Percentiles rank a stretch among this genome's conserved stretches.
Evolutionary conservation across 805 yeast species (phyloP).

Genomic region (Candida manassasensis): DNA sequence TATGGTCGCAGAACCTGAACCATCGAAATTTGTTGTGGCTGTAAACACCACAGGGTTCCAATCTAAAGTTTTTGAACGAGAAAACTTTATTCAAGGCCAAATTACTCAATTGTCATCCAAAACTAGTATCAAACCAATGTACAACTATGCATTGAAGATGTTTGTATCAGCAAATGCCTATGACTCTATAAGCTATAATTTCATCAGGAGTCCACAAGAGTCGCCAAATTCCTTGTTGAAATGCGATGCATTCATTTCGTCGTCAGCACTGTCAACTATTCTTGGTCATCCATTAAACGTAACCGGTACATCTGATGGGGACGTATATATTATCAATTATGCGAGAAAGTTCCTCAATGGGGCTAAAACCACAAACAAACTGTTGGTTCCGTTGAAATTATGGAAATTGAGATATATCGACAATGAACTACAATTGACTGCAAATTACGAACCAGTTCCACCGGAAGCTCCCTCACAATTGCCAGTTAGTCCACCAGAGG

Average conservation of each 20-base stretch:
- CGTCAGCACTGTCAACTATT: slow-evolving; percentile 24
- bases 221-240: slow-evolving; percentile 25
- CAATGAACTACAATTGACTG: slow-evolving; percentile 16
- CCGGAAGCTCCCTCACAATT: slow-evolving; percentile 25
- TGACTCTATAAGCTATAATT: slow-evolving; percentile 27
- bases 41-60: slow-evolving; percentile 29
- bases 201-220: slow-evolving; percentile 32
- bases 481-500: slow-evolving; percentile 45
- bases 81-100: slow-evolving; percentile 23
- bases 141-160: slow-evolving; percentile 23
- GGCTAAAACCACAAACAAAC: slow-evolving; percentile 28
- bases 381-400: slow-evolving; percentile 38
- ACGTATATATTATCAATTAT: slow-evolving; percentile 30
- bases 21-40: slow-evolving; percentile 17
- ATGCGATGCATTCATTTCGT: slow-evolving; percentile 27
- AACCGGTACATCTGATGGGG: slow-evolving; percentile 33
- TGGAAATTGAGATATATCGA: slow-evolving; percentile 23
- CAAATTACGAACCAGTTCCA: slow-evolving; percentile 25
- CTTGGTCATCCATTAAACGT: slow-evolving; percentile 36
- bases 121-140: slow-evolving; percentile 23
- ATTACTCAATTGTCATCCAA: slow-evolving; percentile 20
- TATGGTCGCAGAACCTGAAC: slow-evolving; percentile 20
- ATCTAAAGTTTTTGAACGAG: slow-evolving; percentile 20
- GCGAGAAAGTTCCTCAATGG: slow-evolving; percentile 35
- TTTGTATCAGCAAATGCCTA: slow-evolving; percentile 22